phyloP scores from a whole-genome alignment of 2,329 filamentous ascomycete species.

The Penicillium oxalicum region DNA sequence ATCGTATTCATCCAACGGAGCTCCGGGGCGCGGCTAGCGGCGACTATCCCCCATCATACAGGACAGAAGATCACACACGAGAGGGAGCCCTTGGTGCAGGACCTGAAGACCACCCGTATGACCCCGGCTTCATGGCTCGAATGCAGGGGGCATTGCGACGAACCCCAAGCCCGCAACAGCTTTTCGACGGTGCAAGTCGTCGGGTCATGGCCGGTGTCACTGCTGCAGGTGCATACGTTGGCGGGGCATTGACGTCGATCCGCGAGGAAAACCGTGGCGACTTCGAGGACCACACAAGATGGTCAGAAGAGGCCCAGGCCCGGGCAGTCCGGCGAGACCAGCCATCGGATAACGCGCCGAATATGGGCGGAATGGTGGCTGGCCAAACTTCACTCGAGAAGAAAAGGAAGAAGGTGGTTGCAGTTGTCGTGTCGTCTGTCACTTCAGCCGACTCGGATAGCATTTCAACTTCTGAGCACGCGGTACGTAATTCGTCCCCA shows the following conservation, averaged over 20 bases:
- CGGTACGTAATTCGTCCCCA: slow-evolving; percentile 51
- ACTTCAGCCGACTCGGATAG: slow-evolving; percentile 50
- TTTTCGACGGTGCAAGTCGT: slow-evolving; percentile 77
- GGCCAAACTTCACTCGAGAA: slow-evolving; percentile 32
- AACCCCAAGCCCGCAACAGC: slow-evolving; percentile 80
- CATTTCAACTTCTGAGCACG: slow-evolving; percentile 64
- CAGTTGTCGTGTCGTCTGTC: slow-evolving; percentile 74
- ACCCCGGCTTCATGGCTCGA: slow-evolving; percentile 62
- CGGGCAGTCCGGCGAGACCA: slow-evolving; percentile 42
- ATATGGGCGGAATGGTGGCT: slow-evolving; percentile 29
- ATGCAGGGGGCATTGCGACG: slow-evolving; percentile 76
- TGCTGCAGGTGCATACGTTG: slow-evolving; percentile 74
- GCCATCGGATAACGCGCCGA: slow-evolving; percentile 17
- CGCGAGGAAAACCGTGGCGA: slow-evolving; percentile 75
- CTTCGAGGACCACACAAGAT: slow-evolving; percentile 80
- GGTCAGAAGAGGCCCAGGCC: slow-evolving; percentile 82
- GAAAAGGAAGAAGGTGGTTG: slow-evolving; percentile 66
- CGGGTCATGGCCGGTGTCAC: slow-evolving; percentile 75
- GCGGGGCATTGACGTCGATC: slow-evolving; percentile 75
- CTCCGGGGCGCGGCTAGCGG: slow-evolving; percentile 21
- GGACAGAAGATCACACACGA: slow-evolving; percentile 27
- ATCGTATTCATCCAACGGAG: slow-evolving; percentile 18
- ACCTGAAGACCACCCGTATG: slow-evolving; percentile 36
- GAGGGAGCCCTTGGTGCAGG: slow-evolving; percentile 29
- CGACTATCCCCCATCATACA: slow-evolving; percentile 25